Evolutionary conservation across 1,284 basidiomycete genomes (phyloP).

Genomic region (Somion occarium): DNA sequence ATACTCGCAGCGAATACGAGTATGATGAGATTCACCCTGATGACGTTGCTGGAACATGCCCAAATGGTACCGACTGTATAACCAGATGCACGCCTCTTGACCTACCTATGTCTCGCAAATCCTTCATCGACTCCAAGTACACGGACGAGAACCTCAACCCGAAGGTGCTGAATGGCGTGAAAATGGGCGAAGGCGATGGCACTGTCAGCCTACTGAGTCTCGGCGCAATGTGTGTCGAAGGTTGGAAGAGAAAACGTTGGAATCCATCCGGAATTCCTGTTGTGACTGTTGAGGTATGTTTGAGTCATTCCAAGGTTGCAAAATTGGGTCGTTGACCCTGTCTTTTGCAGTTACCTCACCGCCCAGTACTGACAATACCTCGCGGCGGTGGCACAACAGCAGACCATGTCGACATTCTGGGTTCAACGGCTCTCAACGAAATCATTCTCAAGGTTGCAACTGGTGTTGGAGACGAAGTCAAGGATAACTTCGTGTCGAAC

Average conservation of each 20-base stretch:
- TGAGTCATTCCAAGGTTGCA: background rate
- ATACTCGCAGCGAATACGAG: constrained; percentile 67
- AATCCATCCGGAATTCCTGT: constrained; percentile 90
- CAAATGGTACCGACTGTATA: constrained; percentile 33
- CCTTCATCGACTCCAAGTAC: constrained; percentile 83
- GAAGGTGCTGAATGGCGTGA: constrained; percentile 80
- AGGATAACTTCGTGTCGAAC: constrained; percentile 73
- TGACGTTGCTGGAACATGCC: constrained; percentile 37
- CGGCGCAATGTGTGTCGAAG: constrained; percentile 94
- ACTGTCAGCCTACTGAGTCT: constrained; percentile 89
- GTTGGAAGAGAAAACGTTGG: constrained; percentile 89
- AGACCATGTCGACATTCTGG: constrained; percentile 94
- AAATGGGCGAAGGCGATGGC: constrained; percentile 93
- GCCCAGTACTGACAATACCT: constrained; percentile 70
- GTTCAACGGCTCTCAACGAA: constrained; percentile 83
- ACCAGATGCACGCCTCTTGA: constrained; percentile 47
- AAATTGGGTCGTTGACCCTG: no score
- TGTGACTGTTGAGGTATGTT: constrained; percentile 77
- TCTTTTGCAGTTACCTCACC: constrained; percentile 74
- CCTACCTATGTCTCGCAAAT: constrained; percentile 54
- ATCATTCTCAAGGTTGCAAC: constrained; percentile 88
- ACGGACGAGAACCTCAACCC: constrained; percentile 61
- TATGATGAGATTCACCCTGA: constrained; percentile 58
- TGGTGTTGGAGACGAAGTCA: constrained; percentile 66
- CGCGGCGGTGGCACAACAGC: constrained; percentile 89